Percentiles rank a stretch among this genome's conserved stretches.
These are phyloP conservation scores for Phlebopus sp. DNA, from an alignment of 1,284 basidiomycete genomes.

Conservation along the genomic window DNA sequence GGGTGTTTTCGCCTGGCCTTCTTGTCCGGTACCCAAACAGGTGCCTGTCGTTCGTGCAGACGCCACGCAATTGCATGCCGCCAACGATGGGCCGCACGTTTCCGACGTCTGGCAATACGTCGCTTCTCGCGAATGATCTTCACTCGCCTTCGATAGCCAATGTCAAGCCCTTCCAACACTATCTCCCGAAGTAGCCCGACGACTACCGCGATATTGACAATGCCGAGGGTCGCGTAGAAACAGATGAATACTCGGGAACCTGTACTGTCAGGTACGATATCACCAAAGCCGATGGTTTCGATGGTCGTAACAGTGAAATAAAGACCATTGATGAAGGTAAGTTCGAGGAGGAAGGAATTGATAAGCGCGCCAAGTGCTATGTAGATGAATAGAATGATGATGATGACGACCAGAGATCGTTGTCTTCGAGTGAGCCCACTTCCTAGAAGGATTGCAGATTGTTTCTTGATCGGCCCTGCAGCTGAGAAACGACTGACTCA, in stretches of 20 bases:
- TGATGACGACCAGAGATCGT: conserved; percentile 72
- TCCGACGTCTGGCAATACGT: conserved; percentile 35
- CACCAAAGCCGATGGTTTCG: conserved; percentile 80
- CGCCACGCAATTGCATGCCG: conserved; percentile 56
- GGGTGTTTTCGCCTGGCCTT: conserved; percentile 6
- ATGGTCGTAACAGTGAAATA: conserved; percentile 72
- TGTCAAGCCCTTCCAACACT: conserved; percentile 66
- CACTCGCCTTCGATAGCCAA: conserved; percentile 56
- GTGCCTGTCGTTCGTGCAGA: conserved; percentile 44
- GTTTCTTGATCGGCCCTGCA: background rate
- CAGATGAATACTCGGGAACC: conserved; percentile 56
- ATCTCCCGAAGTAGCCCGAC: conserved; percentile 69
- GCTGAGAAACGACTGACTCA: conserved; percentile 26
- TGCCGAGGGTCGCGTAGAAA: conserved; percentile 57
- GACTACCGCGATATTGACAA: conserved; percentile 61
- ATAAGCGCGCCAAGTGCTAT: conserved; percentile 66
- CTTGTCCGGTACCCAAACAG: conserved; percentile 50
- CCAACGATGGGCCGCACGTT: conserved; percentile 51
- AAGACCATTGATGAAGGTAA: conserved; percentile 65
- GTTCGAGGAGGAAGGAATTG: conserved; percentile 55
- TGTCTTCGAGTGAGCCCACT: conserved; percentile 82
- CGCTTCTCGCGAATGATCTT: conserved; percentile 38
- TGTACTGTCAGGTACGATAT: conserved; percentile 55
- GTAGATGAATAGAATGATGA: conserved; percentile 72
- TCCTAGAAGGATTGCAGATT: conserved; percentile 37